These are phyloP conservation scores for Vitis hybrid DNA, from an alignment of 177 flowering plant genomes.

Conservation along the genomic window DNA sequence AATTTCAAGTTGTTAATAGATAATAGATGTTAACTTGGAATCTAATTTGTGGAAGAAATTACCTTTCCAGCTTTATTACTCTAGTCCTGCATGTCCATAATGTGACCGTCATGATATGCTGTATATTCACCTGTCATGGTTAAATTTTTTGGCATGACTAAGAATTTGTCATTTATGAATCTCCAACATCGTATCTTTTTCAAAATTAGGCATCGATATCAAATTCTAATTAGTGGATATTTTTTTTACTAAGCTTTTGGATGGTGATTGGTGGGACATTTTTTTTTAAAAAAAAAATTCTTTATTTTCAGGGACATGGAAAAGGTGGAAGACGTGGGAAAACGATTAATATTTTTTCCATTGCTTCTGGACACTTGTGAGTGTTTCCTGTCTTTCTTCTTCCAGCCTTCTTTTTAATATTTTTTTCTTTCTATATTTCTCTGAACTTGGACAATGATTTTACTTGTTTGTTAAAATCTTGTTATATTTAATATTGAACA, in stretches of 20 bases:
- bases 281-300: not conserved
- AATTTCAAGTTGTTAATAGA: no score
- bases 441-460: not conserved
- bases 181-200: not conserved
- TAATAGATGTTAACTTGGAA: no score
- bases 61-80: not conserved
- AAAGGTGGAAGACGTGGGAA: slow-evolving; percentile 64
- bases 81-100: not conserved
- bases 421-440: not conserved
- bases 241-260: slow-evolving; percentile 2
- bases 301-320: slow-evolving; percentile 43
- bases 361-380: slow-evolving; percentile 99
- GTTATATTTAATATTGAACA: no score
- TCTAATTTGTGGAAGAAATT: no score
- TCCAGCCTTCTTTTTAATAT: not conserved
- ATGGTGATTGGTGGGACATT: slow-evolving; percentile 2
- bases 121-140: not conserved
- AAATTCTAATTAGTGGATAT: not conserved
- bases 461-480: no score
- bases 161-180: not conserved
- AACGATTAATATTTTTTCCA: slow-evolving; percentile 85
- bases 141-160: not conserved
- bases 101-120: not conserved
- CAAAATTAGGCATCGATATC: not conserved
- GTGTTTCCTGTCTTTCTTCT: slow-evolving; percentile 20